A percentile compares a stretch with the other conserved stretches of the same genome.
These are phyloP conservation scores for Phytophthora foliorum DNA, from an alignment of 352 stramenopile species.

Conservation along the genomic window DNA sequence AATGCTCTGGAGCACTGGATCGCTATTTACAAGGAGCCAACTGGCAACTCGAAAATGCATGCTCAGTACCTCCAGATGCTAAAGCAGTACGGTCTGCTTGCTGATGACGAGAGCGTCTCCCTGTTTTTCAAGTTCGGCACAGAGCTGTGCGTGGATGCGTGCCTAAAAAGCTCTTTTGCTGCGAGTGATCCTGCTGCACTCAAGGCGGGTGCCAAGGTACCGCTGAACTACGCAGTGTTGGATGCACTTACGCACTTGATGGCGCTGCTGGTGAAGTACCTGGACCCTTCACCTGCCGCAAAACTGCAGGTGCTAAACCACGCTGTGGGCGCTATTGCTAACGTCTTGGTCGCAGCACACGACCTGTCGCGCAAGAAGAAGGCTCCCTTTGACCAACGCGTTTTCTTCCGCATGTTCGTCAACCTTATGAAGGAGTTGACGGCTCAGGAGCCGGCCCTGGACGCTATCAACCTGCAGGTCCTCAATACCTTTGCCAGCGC, in stretches of 20 bases:
- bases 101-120: conserved; percentile 97
- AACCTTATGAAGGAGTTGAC: conserved; percentile 99
- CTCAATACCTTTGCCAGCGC: conserved; percentile 97
- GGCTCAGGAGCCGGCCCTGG: conserved; percentile 93
- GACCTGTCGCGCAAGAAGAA: conserved; percentile 89
- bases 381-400: conserved; percentile 96
- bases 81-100: conserved; percentile 96
- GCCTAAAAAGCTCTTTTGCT: conserved; percentile 90
- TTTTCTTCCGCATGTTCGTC: conserved; percentile 98
- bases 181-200: conserved; percentile 45
- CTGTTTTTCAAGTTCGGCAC: conserved; percentile 98
- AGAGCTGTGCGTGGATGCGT: conserved; percentile 98
- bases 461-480: conserved; percentile 95
- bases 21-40: conserved; percentile 95
- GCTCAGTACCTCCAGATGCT: conserved; percentile 98
- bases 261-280: conserved; percentile 95
- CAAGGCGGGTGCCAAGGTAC: conserved; percentile 57
- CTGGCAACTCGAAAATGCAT: conserved; percentile 95
- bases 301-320: conserved; percentile 95
- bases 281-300: conserved; percentile 86
- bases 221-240: conserved; percentile 94
- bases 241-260: conserved; percentile 98
- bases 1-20: conserved; percentile 99
- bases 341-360: conserved; percentile 92
- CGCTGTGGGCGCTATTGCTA: conserved; percentile 95